Base-by-base conservation (phyloP, 225 moss, liverwort and hornwort species). In the Marchantia paleacea region DNA sequence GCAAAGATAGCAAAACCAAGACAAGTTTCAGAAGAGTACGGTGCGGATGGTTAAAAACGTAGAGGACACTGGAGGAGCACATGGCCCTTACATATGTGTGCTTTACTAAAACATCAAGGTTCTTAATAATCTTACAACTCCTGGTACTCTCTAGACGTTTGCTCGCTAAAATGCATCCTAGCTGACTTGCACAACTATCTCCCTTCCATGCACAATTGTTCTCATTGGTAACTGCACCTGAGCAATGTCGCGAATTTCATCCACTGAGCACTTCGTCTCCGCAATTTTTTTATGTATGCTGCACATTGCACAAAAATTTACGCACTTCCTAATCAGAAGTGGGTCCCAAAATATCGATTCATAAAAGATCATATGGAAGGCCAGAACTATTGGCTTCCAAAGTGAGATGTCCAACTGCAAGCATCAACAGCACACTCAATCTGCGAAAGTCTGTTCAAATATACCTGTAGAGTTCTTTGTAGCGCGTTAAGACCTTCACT, bases 401-500 rank as follows among this genome's bases (percentile, higher is more conserved):
- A 13, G 57, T 3, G 20, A 2, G 57, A 58, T 20, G 20, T 58
- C 57, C 57, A 13, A 58, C 13, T 13, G 39, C 39, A 39, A 24
- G n/a, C 10, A 10, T 64, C 7, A n/a, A 64, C 10, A 12, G 52
- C 14, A n/a, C n/a, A n/a, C n/a, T n/a, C n/a, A n/a, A n/a, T n/a
- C 24, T 15, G 7, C 1, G 75, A 1, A 6, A 18, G 60, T 76
- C 28, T 19, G 57, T 25, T 74, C 3, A 60, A 29, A 19, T 11
- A 82, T 85, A 95, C 99, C 99, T 99, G 74, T 91, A 94, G n/a
- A 99, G 88, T 83, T 95, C 94, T 83, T 89, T 99, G 75, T 89
- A 90, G 29, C 89, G 92, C 29, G 90, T 88, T 69, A 91, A 84
- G 49, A 99, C 93, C 83, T 95, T 91, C 62, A 95, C 91, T 76